phyloP scores from a whole-genome alignment of 139 green algal genomes.

The Chlorella sp. region DNA sequence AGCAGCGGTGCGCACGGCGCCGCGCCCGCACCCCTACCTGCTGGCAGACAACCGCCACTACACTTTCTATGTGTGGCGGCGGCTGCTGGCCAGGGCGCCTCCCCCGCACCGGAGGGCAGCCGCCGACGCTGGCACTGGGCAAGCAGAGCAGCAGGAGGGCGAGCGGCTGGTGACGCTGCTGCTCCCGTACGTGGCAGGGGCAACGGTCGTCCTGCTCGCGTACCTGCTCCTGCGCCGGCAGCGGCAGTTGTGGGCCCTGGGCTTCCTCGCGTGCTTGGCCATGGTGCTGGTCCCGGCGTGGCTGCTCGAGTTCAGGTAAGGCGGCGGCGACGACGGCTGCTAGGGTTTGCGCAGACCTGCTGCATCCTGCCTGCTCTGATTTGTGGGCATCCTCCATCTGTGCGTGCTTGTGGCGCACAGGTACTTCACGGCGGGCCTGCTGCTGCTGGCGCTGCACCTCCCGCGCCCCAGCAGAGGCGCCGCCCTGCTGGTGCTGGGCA shows the following conservation, averaged over 20 bases:
- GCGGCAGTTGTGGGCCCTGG: slow-evolving; percentile 30
- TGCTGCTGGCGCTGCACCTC: slow-evolving; percentile 56
- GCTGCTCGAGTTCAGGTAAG: slow-evolving; percentile 80
- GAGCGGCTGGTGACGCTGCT: slow-evolving; percentile 33
- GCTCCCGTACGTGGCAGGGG: slow-evolving; percentile 41
- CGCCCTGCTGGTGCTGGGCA: neutral
- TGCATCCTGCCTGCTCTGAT: too few relatives aligned
- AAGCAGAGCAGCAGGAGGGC: too few relatives aligned
- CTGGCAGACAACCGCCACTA: slow-evolving; percentile 95
- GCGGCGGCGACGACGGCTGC: neutral
- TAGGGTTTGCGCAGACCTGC: too few relatives aligned
- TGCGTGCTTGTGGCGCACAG: slow-evolving; percentile 38
- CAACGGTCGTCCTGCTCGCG: slow-evolving; percentile 24
- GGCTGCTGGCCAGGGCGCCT: slow-evolving; percentile 12
- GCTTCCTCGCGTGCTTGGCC: slow-evolving; percentile 22
- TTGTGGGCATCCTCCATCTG: too few relatives aligned
- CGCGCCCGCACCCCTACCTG: slow-evolving; percentile 75
- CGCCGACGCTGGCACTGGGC: too few relatives aligned
- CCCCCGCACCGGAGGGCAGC: too few relatives aligned
- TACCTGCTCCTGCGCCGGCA: slow-evolving; percentile 10
- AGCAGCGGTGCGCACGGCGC: neutral
- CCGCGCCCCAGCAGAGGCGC: slow-evolving; percentile 2
- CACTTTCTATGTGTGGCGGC: slow-evolving; percentile 88
- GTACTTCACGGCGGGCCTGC: slow-evolving; percentile 75
- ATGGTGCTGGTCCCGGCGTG: slow-evolving; percentile 67